A percentile compares a stretch with the other conserved stretches of the same genome.
Evolutionary conservation across 805 yeast species (phyloP).

Genomic region (Zygosaccharomyces lentus): DNA sequence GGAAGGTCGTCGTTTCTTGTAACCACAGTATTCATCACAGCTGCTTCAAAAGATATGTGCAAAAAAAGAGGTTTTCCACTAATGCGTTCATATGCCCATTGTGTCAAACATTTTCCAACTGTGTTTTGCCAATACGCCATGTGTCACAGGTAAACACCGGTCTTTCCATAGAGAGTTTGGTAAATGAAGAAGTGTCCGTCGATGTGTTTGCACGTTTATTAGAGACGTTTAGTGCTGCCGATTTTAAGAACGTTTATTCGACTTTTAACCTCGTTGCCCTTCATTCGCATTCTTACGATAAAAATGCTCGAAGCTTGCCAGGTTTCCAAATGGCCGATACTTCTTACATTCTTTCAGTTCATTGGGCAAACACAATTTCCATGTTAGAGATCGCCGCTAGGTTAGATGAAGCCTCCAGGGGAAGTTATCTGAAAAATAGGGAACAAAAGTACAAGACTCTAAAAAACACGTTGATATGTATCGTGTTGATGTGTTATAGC

Average conservation of each 20-base stretch:
- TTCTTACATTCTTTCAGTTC: slow-evolving; percentile 19
- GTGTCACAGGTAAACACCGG: slow-evolving; percentile 13
- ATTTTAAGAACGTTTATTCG: slow-evolving; percentile 16
- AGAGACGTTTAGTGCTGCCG: slow-evolving; percentile 15
- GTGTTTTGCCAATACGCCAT: slow-evolving; percentile 29
- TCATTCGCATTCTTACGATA: slow-evolving; percentile 25
- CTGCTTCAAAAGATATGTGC: slow-evolving; percentile 66
- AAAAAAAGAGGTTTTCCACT: slow-evolving; percentile 54
- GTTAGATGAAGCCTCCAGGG: slow-evolving; percentile 37
- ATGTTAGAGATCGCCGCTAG: slow-evolving; percentile 59
- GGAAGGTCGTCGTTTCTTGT: slow-evolving; percentile 65
- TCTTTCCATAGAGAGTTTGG: slow-evolving; percentile 7
- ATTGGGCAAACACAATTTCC: slow-evolving; percentile 40
- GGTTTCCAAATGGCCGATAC: slow-evolving; percentile 20
- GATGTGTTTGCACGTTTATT: slow-evolving; percentile 12
- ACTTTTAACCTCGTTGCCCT: slow-evolving; percentile 18
- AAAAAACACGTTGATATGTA: slow-evolving; percentile 28
- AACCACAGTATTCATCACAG: slow-evolving; percentile 88
- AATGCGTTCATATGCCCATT: slow-evolving; percentile 86
- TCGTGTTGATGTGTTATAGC: slow-evolving; percentile 20
- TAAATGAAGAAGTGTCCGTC: slow-evolving; percentile 11
- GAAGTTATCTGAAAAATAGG: slow-evolving; percentile 33
- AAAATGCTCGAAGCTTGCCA: slow-evolving; percentile 13
- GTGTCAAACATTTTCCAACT: slow-evolving; percentile 65
- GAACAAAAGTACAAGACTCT: slow-evolving; percentile 40